phyloP scores from a whole-genome alignment of 2,329 filamentous ascomycete genomes.

The Trichothecium sympodiale region DNA sequence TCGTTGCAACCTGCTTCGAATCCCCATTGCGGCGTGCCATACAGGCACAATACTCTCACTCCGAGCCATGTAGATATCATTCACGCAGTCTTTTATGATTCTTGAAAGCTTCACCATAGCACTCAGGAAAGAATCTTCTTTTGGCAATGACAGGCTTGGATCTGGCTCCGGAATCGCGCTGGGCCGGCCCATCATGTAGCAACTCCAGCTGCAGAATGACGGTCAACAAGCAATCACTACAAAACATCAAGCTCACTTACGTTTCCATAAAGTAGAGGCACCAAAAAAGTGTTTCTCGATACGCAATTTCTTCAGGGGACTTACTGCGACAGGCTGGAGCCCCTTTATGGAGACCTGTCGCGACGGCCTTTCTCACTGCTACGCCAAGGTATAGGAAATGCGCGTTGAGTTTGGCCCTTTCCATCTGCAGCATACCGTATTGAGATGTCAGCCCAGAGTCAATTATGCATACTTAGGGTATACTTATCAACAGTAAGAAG shows the following conservation, averaged over 20 bases:
- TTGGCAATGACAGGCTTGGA: constrained; percentile 21
- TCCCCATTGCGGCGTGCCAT: constrained; percentile 20
- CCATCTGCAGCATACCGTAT: constrained; percentile 31
- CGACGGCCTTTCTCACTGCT: constrained; percentile 28
- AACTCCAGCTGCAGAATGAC: constrained; percentile 24
- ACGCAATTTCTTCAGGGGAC: no score
- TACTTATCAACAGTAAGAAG: constrained; percentile 31
- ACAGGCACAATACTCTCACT: constrained; percentile 23
- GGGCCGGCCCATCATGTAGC: constrained; percentile 29
- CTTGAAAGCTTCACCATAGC: constrained; percentile 23
- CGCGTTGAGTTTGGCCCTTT: constrained; percentile 30
- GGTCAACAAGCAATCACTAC: no score
- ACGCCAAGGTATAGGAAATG: constrained; percentile 27
- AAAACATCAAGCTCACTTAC: no score
- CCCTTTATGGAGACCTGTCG: constrained; percentile 30
- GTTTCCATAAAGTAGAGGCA: constrained; percentile 30
- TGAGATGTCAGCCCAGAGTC: constrained; percentile 7
- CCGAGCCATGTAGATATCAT: constrained; percentile 26
- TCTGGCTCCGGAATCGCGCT: constrained; percentile 25
- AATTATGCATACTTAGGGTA: background rate
- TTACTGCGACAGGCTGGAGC: constrained; percentile 13
- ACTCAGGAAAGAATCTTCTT: constrained; percentile 24
- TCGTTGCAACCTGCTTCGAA: constrained; percentile 15
- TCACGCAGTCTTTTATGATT: constrained; percentile 26
- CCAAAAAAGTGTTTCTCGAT: constrained; percentile 10